These are phyloP conservation scores for Botryotinia narcissicola DNA, from an alignment of 2,329 filamentous ascomycete species.

Conservation along the genomic window DNA sequence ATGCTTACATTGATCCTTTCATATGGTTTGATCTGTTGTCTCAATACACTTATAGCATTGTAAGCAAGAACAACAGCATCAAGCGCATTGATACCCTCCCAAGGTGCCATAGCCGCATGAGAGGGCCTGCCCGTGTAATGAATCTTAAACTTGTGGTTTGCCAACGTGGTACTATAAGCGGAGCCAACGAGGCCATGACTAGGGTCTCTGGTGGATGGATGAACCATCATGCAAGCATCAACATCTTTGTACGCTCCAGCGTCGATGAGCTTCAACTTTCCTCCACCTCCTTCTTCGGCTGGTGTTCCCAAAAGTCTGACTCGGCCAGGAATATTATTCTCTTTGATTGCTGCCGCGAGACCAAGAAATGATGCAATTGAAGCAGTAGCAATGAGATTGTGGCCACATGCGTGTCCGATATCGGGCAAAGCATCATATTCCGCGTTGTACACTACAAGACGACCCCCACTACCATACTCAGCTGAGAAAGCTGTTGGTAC, in stretches of 20 bases:
- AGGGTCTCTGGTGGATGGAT: constrained; percentile 26
- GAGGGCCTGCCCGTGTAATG: constrained; percentile 37
- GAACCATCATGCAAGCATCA: constrained; percentile 43
- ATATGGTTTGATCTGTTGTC: constrained; percentile 36
- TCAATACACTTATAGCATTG: constrained; percentile 36
- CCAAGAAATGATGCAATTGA: constrained; percentile 43
- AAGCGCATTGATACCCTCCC: constrained; percentile 43
- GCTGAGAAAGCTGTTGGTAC: constrained; percentile 52
- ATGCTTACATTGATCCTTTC: constrained; percentile 43
- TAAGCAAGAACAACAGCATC: constrained; percentile 42
- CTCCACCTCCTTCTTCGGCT: constrained; percentile 35
- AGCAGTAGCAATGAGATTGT: constrained; percentile 45
- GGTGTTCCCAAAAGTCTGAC: constrained; percentile 37
- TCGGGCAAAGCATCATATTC: constrained; percentile 49
- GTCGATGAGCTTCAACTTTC: constrained; percentile 46
- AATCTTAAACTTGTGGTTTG: constrained; percentile 26
- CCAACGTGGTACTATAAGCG: constrained; percentile 23
- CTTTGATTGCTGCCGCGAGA: constrained; percentile 29
- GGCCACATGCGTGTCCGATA: constrained; percentile 45
- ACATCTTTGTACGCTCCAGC: constrained; percentile 45
- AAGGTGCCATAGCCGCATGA: constrained; percentile 43
- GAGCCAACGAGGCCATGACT: not conserved
- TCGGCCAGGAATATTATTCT: constrained; percentile 29
- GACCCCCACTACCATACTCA: constrained; percentile 44
- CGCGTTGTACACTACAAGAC: constrained; percentile 44